phyloP scores from a whole-genome alignment of 495 filamentous ascomycete genomes.

The Elasticomyces elasticus region DNA sequence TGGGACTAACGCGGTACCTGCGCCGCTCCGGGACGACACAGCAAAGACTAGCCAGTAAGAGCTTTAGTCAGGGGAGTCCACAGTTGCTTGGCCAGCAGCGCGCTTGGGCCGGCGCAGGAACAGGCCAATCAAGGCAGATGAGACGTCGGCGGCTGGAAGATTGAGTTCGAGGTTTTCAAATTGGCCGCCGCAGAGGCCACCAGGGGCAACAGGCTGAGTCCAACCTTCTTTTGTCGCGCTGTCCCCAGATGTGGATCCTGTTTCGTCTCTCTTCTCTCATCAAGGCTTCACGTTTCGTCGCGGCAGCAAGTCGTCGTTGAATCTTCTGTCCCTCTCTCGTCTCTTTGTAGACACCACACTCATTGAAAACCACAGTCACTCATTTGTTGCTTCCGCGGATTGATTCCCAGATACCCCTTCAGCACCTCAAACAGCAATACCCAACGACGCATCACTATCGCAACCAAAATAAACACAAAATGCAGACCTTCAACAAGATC shows the following conservation, averaged over 20 bases:
- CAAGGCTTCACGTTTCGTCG: not conserved
- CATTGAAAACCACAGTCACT: conserved; percentile 13
- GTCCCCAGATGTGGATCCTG: not conserved
- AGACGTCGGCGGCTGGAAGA: not conserved
- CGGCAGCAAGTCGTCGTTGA: not conserved
- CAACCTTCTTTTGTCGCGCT: not conserved
- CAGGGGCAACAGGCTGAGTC: not conserved
- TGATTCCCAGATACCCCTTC: not conserved
- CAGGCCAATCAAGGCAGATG: not conserved
- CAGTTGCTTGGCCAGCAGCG: not conserved
- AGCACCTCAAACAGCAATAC: not conserved
- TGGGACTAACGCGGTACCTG: not conserved
- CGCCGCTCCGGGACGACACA: not conserved
- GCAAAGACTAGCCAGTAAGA: not conserved
- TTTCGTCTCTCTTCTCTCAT: not conserved
- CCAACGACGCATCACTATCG: not conserved
- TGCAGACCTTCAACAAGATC: conserved; percentile 20
- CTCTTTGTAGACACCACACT: conserved; percentile 13
- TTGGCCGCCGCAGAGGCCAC: not conserved
- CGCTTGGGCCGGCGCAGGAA: no score
- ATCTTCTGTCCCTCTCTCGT: conserved; percentile 6
- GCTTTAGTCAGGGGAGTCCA: not conserved
- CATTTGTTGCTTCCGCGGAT: conserved; percentile 10
- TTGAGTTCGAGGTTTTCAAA: not conserved
- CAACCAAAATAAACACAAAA: not conserved